Evolutionary conservation across 2,329 filamentous ascomycete species (phyloP).

Genomic region (Knoxdaviesia capensis): DNA sequence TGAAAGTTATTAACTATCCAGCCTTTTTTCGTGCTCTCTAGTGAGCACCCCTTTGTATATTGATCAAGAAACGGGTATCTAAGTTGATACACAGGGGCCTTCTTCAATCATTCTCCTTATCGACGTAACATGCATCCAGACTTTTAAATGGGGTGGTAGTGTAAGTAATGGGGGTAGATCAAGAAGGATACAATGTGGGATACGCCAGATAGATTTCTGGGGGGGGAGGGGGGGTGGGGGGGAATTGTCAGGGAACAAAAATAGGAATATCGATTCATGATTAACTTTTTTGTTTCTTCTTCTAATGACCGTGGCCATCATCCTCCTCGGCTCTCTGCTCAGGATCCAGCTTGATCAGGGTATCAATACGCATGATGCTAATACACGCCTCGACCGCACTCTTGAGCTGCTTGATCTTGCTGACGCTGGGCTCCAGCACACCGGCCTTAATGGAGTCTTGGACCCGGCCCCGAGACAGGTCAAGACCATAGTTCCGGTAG

Average conservation of each 20-base stretch:
- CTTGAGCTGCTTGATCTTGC: conserved; percentile 96
- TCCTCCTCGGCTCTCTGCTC: conserved; percentile 50
- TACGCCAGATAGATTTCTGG: neutral
- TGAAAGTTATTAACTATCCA: no score
- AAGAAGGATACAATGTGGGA: no score
- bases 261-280: conserved; percentile 4
- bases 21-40: no score
- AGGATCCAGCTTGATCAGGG: conserved; percentile 91
- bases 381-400: conserved; percentile 97
- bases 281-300: neutral
- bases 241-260: neutral
- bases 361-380: conserved; percentile 98
- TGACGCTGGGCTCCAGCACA: conserved; percentile 91
- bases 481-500: conserved; percentile 96
- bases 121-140: no score
- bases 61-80: no score
- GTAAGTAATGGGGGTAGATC: no score
- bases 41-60: no score
- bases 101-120: no score
- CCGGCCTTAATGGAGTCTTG: conserved; percentile 87
- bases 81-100: no score
- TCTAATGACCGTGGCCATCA: conserved; percentile 70
- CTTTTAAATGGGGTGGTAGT: no score
- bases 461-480: conserved; percentile 74
- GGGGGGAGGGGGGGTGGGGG: neutral